phyloP scores from a whole-genome alignment of 148 eudicot genomes.

The Nyssa sinensis region DNA sequence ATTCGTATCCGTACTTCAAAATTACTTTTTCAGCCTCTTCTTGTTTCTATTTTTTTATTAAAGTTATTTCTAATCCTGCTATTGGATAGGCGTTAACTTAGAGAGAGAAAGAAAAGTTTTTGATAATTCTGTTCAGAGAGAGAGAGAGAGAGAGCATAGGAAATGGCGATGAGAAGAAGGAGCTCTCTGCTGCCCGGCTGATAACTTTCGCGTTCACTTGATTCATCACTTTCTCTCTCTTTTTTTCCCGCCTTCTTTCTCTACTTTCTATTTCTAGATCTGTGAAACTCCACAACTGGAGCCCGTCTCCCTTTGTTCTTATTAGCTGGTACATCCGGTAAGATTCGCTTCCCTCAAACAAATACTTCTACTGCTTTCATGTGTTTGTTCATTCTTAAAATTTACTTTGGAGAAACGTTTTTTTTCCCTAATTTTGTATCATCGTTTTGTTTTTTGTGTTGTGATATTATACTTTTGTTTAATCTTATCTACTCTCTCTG shows the following conservation, averaged over 20 bases:
- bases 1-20: too few relatives aligned
- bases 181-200: not conserved
- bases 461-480: too few relatives aligned
- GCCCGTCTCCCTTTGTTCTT: not conserved
- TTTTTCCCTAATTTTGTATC: too few relatives aligned
- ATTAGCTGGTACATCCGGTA: not conserved
- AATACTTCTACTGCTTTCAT: not conserved
- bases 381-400: not conserved
- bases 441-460: too few relatives aligned
- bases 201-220: not conserved
- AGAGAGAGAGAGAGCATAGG: not conserved
- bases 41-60: too few relatives aligned
- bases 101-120: not conserved
- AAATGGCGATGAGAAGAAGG: not conserved
- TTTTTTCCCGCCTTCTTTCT: too few relatives aligned
- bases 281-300: not conserved
- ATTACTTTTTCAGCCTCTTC: too few relatives aligned
- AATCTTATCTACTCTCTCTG: too few relatives aligned
- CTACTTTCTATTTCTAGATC: not conserved
- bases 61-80: too few relatives aligned
- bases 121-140: not conserved
- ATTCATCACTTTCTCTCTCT: not conserved
- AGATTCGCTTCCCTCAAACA: not conserved
- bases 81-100: too few relatives aligned
- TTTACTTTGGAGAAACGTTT: too few relatives aligned